A percentile compares a stretch with the other conserved stretches of the same genome.
These are phyloP conservation scores for Botryosphaeria dothidea DNA, from an alignment of 2,329 filamentous ascomycete species.

Conservation along the genomic window DNA sequence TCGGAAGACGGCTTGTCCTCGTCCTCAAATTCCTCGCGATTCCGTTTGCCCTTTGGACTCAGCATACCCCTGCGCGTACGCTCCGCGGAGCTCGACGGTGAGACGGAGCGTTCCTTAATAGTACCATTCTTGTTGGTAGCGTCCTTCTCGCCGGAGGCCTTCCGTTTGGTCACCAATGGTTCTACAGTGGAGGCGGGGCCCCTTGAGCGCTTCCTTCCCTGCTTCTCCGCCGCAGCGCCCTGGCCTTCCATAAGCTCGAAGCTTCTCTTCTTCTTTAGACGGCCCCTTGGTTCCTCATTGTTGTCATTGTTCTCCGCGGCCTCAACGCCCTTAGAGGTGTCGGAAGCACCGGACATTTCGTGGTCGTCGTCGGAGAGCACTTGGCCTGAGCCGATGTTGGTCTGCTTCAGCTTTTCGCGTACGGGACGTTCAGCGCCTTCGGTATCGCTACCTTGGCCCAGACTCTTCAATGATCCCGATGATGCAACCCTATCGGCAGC, in stretches of 20 bases:
- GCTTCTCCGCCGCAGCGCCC: constrained; percentile 39
- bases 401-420: constrained; percentile 62
- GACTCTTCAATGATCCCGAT: constrained; percentile 25
- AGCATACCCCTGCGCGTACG: constrained; percentile 25
- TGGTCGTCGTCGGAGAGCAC: background rate
- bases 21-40: constrained; percentile 33
- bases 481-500: constrained; percentile 22
- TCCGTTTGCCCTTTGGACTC: constrained; percentile 54
- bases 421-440: constrained; percentile 58
- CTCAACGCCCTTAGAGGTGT: background rate
- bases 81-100: constrained; percentile 21
- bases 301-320: background rate
- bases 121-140: constrained; percentile 25
- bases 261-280: constrained; percentile 47
- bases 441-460: constrained; percentile 41
- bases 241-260: constrained; percentile 43
- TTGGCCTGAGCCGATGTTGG: constrained; percentile 52
- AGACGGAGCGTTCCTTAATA: constrained; percentile 22
- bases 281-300: constrained; percentile 18
- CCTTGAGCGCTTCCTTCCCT: constrained; percentile 50
- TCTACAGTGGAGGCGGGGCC: constrained; percentile 33
- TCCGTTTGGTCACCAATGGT: constrained; percentile 27
- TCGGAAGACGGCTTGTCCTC: constrained; percentile 19
- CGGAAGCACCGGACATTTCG: constrained; percentile 27
- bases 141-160: constrained; percentile 33